A percentile compares a stretch with the other conserved stretches of the same genome.
Evolutionary conservation across 208 protist genomes (phyloP).

Genomic region (Angomonas deanei): DNA sequence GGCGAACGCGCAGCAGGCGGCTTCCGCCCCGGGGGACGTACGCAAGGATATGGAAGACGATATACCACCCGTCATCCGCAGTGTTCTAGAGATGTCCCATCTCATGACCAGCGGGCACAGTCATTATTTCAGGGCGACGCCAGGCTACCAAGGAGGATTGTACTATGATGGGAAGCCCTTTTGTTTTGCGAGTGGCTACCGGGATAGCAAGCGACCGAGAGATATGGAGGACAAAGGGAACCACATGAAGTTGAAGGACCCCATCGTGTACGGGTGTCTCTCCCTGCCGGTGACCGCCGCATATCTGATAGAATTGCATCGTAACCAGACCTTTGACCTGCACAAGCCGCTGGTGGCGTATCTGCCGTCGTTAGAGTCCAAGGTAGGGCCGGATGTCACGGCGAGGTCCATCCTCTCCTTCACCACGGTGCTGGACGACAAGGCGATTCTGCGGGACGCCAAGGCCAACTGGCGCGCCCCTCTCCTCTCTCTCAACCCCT

Average conservation of each 20-base stretch:
- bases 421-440: conserved; percentile 48
- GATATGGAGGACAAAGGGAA: conserved; percentile 85
- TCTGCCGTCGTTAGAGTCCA: conserved; percentile 48
- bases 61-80: conserved; percentile 76
- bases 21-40: conserved; percentile 37
- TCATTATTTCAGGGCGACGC: conserved; percentile 59
- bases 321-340: conserved; percentile 53
- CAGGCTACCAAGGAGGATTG: conserved; percentile 74
- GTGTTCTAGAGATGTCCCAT: conserved; percentile 71
- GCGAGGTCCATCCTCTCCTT: conserved; percentile 65
- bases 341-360: conserved; percentile 42
- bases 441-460: conserved; percentile 36
- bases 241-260: conserved; percentile 78
- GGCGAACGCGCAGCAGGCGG: conserved; percentile 34
- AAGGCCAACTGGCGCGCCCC: conserved; percentile 15
- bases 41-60: conserved; percentile 52
- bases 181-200: conserved; percentile 79
- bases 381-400: conserved; percentile 34
- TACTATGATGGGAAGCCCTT: conserved; percentile 72
- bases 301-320: conserved; percentile 75
- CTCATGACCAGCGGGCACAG: conserved; percentile 78
- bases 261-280: conserved; percentile 61
- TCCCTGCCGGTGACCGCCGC: conserved; percentile 65
- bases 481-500: conserved; percentile 23
- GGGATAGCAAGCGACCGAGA: conserved; percentile 50